These are phyloP conservation scores for Lachnellula occidentalis DNA, from an alignment of 2,329 filamentous ascomycete genomes.

Conservation along the genomic window DNA sequence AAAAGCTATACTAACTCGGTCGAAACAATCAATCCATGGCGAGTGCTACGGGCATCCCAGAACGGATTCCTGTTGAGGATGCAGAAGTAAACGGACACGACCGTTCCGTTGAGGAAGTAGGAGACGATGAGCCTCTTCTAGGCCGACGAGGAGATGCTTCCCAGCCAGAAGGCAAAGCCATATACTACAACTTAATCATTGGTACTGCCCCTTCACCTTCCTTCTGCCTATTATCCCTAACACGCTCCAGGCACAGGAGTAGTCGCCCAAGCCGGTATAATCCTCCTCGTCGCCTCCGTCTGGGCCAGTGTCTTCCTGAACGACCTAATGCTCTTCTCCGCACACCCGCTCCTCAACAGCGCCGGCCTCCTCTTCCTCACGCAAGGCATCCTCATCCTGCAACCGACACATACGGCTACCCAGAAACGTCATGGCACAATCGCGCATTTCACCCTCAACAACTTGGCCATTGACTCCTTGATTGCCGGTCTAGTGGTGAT, in stretches of 20 bases:
- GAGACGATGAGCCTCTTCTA: slow-evolving; percentile 65
- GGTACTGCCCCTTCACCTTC: slow-evolving; percentile 44
- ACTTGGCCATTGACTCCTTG: slow-evolving; percentile 47
- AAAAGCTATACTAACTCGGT: neutral
- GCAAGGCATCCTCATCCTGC: slow-evolving; percentile 77
- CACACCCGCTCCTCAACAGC: slow-evolving; percentile 70
- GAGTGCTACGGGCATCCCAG: slow-evolving; percentile 62
- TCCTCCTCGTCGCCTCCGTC: slow-evolving; percentile 69
- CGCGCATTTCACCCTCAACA: slow-evolving; percentile 66
- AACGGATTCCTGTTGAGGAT: slow-evolving; percentile 37
- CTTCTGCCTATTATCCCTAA: slow-evolving; percentile 3
- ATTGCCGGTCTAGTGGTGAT: slow-evolving; percentile 64
- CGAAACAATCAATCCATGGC: slow-evolving; percentile 47
- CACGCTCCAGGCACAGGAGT: slow-evolving; percentile 64
- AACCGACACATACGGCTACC: slow-evolving; percentile 72
- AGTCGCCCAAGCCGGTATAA: slow-evolving; percentile 71
- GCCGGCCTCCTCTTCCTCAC: slow-evolving; percentile 68
- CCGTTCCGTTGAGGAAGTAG: slow-evolving; percentile 27
- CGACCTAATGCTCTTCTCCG: slow-evolving; percentile 73
- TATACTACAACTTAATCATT: slow-evolving; percentile 67
- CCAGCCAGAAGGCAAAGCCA: slow-evolving; percentile 57
- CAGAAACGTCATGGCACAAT: slow-evolving; percentile 63
- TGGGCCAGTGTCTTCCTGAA: slow-evolving; percentile 72
- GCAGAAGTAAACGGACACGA: neutral
- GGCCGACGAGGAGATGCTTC: slow-evolving; percentile 67